phyloP scores from a whole-genome alignment of 2,329 filamentous ascomycete genomes.

The Colletotrichum somersetense region DNA sequence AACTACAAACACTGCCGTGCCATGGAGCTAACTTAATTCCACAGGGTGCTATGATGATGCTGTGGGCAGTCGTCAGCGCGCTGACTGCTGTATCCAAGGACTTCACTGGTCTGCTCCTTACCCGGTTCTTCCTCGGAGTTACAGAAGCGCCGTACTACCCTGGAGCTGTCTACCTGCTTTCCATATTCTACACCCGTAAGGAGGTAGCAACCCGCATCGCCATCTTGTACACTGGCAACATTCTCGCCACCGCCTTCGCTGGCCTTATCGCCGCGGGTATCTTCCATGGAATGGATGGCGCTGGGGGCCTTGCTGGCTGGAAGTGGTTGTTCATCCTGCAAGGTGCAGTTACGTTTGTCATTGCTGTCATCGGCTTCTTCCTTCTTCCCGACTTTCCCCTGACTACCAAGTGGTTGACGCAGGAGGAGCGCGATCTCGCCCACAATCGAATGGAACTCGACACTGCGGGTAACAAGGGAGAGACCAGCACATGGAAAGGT shows the following conservation, averaged over 20 bases:
- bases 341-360: slow-evolving; percentile 52
- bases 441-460: slow-evolving; percentile 46
- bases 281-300: slow-evolving; percentile 65
- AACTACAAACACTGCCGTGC: fast-evolving
- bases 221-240: slow-evolving; percentile 69
- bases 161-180: slow-evolving; percentile 64
- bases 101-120: slow-evolving; percentile 50
- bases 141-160: slow-evolving; percentile 49
- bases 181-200: slow-evolving; percentile 74
- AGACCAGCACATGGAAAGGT: slow-evolving; percentile 45
- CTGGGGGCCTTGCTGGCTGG: slow-evolving; percentile 54
- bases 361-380: slow-evolving; percentile 42
- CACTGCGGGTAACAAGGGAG: slow-evolving; percentile 45
- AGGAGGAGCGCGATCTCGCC: slow-evolving; percentile 43
- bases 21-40: neutral
- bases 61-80: slow-evolving; percentile 42
- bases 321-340: slow-evolving; percentile 59
- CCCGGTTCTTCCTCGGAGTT: slow-evolving; percentile 53
- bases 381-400: slow-evolving; percentile 44
- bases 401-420: slow-evolving; percentile 45
- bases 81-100: slow-evolving; percentile 52
- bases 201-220: slow-evolving; percentile 74
- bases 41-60: slow-evolving; percentile 43
- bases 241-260: slow-evolving; percentile 77
- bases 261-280: slow-evolving; percentile 75